Evolutionary conservation across 306 rosid genomes (phyloP).

Genomic region (Senna tora): DNA sequence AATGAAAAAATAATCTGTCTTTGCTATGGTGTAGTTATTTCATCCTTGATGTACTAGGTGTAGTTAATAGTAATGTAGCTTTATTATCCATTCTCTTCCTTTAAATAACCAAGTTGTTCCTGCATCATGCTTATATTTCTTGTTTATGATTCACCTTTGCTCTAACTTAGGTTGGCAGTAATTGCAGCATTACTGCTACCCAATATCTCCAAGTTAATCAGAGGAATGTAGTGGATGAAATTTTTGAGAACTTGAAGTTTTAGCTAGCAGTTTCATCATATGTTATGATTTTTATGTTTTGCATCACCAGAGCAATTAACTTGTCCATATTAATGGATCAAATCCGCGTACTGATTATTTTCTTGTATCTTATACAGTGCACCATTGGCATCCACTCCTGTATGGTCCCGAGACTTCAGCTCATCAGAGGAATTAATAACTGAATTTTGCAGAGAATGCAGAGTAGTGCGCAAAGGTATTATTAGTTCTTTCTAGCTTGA

Average conservation of each 20-base stretch:
- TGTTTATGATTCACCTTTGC: neutral
- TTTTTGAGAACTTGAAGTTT: neutral
- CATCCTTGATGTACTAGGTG: neutral
- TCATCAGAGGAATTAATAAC: constrained; percentile 88
- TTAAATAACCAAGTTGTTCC: neutral
- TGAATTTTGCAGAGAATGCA: constrained; percentile 97
- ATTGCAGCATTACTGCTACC: neutral
- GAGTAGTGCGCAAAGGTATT: constrained; percentile 92
- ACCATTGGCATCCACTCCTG: constrained; percentile 83
- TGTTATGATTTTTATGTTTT: constrained; percentile 7
- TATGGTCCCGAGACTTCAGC: constrained; percentile 88
- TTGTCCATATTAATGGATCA: constrained; percentile 22
- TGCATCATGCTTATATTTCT: neutral
- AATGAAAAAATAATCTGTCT: neutral
- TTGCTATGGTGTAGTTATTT: neutral
- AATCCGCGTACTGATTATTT: constrained; percentile 31
- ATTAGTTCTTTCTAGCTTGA: constrained; percentile 28
- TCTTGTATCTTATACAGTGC: constrained; percentile 60
- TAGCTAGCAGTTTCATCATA: constrained; percentile 6
- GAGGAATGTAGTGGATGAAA: neutral
- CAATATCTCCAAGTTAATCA: neutral
- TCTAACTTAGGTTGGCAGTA: neutral
- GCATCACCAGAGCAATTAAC: neutral
- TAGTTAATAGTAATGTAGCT: neutral
- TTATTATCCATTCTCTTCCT: neutral